A percentile compares a stretch with the other conserved stretches of the same genome.
Evolutionary conservation across 495 filamentous ascomycete genomes (phyloP).

Genomic region (Aspergillus sclerotiicarbonarius): DNA sequence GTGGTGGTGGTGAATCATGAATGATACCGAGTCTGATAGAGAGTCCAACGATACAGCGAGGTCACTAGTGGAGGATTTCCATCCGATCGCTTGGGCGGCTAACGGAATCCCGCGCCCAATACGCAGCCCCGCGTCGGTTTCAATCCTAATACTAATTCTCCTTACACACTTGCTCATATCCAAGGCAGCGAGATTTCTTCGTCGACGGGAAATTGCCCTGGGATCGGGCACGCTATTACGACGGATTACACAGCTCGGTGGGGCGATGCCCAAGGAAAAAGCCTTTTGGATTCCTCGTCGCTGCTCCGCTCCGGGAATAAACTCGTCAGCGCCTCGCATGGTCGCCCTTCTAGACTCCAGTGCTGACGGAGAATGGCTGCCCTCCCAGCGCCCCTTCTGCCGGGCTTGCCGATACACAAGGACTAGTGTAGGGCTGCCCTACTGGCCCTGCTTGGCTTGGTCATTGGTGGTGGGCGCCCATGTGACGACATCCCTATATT

Average conservation of each 20-base stretch:
- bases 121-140: neutral
- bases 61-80: no score
- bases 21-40: no score
- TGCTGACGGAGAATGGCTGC: neutral
- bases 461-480: neutral
- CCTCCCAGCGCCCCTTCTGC: neutral
- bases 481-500: constrained; percentile 1
- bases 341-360: neutral
- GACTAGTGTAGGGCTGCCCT: neutral
- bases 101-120: neutral
- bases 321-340: constrained; percentile 3
- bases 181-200: neutral
- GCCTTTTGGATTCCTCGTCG: neutral
- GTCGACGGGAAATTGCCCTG: neutral
- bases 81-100: neutral
- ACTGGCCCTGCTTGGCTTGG: neutral
- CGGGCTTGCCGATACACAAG: neutral
- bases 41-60: no score
- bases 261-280: neutral
- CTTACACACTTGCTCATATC: no score
- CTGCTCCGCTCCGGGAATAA: neutral
- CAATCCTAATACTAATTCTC: neutral
- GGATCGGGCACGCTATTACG: neutral
- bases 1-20: no score
- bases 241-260: neutral